Evolutionary conservation across 1,284 basidiomycete species (phyloP), one percentile per base, ranked within the genome.

Genomic region (Tilletia caries): DNA sequence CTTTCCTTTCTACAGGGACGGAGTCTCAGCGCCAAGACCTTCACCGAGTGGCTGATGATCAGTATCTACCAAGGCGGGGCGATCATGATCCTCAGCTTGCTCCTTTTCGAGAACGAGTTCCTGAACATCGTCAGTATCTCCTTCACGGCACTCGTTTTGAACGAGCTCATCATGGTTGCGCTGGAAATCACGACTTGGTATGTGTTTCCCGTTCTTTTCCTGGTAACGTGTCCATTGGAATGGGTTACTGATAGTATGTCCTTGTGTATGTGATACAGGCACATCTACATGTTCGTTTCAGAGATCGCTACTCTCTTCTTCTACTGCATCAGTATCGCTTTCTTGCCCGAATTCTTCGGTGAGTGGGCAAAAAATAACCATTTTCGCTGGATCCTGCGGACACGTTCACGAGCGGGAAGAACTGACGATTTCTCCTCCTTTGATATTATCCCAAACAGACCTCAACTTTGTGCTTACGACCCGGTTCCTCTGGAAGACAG

Each of bases 81-180:
- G 1, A 99, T 99, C 84, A 99, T 99, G 95, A 92, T 98, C 79
- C 89, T 96, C 85, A 96, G 92, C 0, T 88, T 99, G 13, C 88
- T 97, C 1, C 87, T 99, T 1, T 99, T 98, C 84, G 96, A 98
- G 84, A 95, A 89, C 74, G 95, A 99, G 81, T 98, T 98, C 84
- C 84, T 98, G 75, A 96, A 98, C 83, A 98, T 98, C 74, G 95
- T 99, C 58, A 90, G 93, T 23, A 99, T 98, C 76, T 97, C 95
- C 0, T 99, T 98, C 84, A 97, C 95, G 0, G 93, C 96, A 0
- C 86, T 98, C 64, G 90, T 99, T 70, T 85, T 98, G 46, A 99
- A 98, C 84, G 96, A 99, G 83, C 88, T 99, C 65, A 94, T 98
- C 85, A 99, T 99, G 96, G 96, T 98, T 50, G 94, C 93, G 0